Evolutionary conservation across 352 stramenopile genomes (phyloP).

Genomic region (Globisporangium viniferum): DNA sequence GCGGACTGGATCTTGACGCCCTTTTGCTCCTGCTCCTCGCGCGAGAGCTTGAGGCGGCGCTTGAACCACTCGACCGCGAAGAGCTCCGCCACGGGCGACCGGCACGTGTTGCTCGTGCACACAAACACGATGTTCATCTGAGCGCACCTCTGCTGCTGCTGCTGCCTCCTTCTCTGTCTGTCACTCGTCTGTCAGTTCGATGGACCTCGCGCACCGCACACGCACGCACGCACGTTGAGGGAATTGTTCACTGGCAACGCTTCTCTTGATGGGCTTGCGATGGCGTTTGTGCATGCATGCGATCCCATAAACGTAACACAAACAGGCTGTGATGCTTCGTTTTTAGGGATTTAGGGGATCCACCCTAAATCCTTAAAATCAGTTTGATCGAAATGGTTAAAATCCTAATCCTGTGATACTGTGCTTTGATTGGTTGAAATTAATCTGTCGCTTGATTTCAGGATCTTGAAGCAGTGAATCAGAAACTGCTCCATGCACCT

Average conservation of each 20-base stretch:
- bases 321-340: background rate
- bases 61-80: slow-evolving; percentile 81
- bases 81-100: slow-evolving; percentile 70
- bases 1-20: slow-evolving; percentile 67
- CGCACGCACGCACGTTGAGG: background rate
- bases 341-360: too few species aligned
- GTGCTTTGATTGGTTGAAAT: background rate
- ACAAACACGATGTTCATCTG: slow-evolving; percentile 81
- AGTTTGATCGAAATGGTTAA: background rate
- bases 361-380: too few species aligned
- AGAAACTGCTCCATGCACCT: background rate
- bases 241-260: background rate
- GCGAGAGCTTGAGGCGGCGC: slow-evolving; percentile 59
- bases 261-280: background rate
- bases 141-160: background rate
- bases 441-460: background rate
- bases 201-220: background rate
- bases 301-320: background rate
- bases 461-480: background rate
- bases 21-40: slow-evolving; percentile 65
- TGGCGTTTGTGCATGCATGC: background rate
- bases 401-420: background rate
- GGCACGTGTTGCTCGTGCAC: slow-evolving; percentile 85
- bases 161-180: background rate
- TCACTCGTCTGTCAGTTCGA: background rate